phyloP scores from a whole-genome alignment of 2,329 filamentous ascomycete genomes.

The Fusarium staphyleae region DNA sequence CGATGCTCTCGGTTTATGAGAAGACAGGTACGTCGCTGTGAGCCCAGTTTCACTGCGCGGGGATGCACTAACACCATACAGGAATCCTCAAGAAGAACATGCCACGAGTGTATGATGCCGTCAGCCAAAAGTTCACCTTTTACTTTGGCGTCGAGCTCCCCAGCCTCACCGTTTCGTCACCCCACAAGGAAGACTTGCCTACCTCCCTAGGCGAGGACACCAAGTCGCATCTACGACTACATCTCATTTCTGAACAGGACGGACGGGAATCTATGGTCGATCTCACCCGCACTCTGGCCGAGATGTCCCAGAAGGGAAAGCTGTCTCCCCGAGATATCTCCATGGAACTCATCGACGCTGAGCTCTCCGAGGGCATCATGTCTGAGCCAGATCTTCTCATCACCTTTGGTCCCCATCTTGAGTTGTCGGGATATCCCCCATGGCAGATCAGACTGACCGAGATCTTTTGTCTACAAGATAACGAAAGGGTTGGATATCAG shows the following conservation, averaged over 20 bases:
- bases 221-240: constrained; percentile 61
- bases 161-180: constrained; percentile 64
- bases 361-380: constrained; percentile 81
- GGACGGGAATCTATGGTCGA: constrained; percentile 94
- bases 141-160: constrained; percentile 86
- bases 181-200: constrained; percentile 51
- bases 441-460: constrained; percentile 96
- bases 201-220: constrained; percentile 41
- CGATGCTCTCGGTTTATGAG: constrained; percentile 89
- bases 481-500: constrained; percentile 88
- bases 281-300: constrained; percentile 88
- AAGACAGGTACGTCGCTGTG: constrained; percentile 70
- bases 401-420: constrained; percentile 82
- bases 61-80: constrained; percentile 46
- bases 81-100: constrained; percentile 90
- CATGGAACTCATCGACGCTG: constrained; percentile 84
- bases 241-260: constrained; percentile 87
- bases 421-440: constrained; percentile 90
- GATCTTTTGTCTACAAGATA: constrained; percentile 82
- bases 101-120: constrained; percentile 80
- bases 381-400: constrained; percentile 89
- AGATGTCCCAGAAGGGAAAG: constrained; percentile 93
- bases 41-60: not conserved
- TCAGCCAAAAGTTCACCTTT: constrained; percentile 79
- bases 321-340: constrained; percentile 83